These are phyloP conservation scores for Camellia granthamiana DNA, from an alignment of 148 eudicot genomes.

Conservation along the genomic window DNA sequence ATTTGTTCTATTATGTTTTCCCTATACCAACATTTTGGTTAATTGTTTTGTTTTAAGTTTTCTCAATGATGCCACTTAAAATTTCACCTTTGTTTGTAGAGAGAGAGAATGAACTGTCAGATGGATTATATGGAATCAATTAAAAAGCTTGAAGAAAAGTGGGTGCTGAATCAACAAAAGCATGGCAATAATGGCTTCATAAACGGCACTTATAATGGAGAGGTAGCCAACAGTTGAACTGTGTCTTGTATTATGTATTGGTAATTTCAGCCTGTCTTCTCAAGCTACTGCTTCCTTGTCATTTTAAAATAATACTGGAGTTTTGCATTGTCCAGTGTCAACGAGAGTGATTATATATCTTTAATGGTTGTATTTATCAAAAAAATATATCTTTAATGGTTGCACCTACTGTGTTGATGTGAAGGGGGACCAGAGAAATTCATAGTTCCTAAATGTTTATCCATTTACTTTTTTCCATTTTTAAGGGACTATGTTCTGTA, in stretches of 20 bases:
- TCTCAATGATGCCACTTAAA: constrained; percentile 4
- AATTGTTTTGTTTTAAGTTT: background rate
- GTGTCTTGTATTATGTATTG: background rate
- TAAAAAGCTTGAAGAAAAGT: constrained; percentile 90
- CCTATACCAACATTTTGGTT: constrained; percentile 5
- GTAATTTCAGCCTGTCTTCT: background rate
- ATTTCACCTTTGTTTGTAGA: constrained; percentile 35
- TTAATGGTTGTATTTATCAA: too few species aligned
- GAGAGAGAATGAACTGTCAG: constrained; percentile 86
- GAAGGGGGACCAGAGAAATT: too few species aligned
- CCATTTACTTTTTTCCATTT: too few species aligned
- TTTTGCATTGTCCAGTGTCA: too few species aligned
- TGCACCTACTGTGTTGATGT: too few species aligned
- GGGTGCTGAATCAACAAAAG: constrained; percentile 65
- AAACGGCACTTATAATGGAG: constrained; percentile 35
- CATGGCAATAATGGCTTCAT: constrained; percentile 54
- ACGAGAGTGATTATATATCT: too few species aligned
- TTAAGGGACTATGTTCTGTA: too few species aligned
- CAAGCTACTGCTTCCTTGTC: background rate
- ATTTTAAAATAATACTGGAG: too few species aligned
- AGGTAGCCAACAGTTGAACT: constrained; percentile 41
- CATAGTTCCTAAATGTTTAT: too few species aligned
- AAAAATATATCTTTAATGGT: too few species aligned
- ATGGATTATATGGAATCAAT: constrained; percentile 96
- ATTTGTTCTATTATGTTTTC: constrained; percentile 1